Evolutionary conservation across 306 rosid genomes (phyloP).

Genomic region (Alnus glutinosa): DNA sequence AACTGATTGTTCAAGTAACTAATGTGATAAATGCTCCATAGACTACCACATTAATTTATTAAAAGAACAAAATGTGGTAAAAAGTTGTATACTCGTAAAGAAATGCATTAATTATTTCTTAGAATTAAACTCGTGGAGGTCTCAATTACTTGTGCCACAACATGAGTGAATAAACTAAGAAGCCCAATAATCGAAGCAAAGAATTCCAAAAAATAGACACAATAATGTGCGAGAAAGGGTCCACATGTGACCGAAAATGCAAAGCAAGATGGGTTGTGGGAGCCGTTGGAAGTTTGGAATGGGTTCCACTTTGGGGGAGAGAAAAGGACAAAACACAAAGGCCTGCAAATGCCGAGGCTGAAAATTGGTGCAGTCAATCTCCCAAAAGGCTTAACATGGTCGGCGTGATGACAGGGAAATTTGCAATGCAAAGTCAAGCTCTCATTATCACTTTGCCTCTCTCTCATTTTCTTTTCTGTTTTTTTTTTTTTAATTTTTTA

Average conservation of each 20-base stretch:
- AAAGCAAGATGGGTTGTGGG: slow-evolving; percentile 32
- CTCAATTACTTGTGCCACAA: slow-evolving; percentile 27
- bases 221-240: slow-evolving; percentile 33
- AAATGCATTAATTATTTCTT: neutral
- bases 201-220: slow-evolving; percentile 27
- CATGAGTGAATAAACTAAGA: slow-evolving; percentile 9
- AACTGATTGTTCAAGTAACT: too few species aligned
- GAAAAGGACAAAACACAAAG: slow-evolving; percentile 31
- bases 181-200: slow-evolving; percentile 27
- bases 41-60: too few species aligned
- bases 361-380: slow-evolving; percentile 29
- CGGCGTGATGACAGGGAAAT: slow-evolving; percentile 51
- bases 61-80: too few species aligned
- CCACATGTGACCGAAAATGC: slow-evolving; percentile 54
- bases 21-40: too few species aligned
- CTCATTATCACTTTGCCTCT: slow-evolving; percentile 29
- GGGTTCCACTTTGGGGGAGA: slow-evolving; percentile 27
- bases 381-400: slow-evolving; percentile 55
- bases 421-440: slow-evolving; percentile 46
- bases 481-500: too few species aligned
- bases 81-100: too few species aligned
- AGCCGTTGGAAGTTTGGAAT: slow-evolving; percentile 24
- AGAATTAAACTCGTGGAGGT: neutral
- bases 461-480: neutral
- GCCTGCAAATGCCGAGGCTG: slow-evolving; percentile 29